Percentiles rank a stretch among this genome's conserved stretches.
Evolutionary conservation across 331 rosid genomes (phyloP).

Genomic region (Pyracantha coccinea): DNA sequence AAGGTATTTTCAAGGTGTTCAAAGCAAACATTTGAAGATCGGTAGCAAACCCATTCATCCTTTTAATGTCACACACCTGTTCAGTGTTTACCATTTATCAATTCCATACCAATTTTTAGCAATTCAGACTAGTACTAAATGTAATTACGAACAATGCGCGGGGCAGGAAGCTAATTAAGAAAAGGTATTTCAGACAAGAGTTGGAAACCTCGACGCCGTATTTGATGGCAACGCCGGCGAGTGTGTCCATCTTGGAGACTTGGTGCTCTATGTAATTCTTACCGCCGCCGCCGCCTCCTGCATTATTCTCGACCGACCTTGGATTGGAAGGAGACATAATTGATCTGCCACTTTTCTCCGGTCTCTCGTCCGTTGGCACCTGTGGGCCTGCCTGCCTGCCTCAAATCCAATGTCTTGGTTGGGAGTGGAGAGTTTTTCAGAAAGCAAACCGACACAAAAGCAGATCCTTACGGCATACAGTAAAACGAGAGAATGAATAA

Average conservation of each 20-base stretch:
- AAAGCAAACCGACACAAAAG: not conserved
- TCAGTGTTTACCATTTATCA: not conserved
- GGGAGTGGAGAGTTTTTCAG: not conserved
- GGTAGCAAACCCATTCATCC: constrained; percentile 73
- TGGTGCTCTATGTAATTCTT: constrained; percentile 56
- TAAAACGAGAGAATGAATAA: not conserved
- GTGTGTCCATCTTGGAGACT: constrained; percentile 74
- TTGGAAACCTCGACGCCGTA: constrained; percentile 83
- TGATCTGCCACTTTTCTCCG: not conserved
- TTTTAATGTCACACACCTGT: constrained; percentile 80
- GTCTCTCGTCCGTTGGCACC: not conserved
- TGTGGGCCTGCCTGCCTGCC: not conserved
- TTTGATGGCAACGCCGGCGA: constrained; percentile 88
- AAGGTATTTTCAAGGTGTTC: constrained; percentile 64
- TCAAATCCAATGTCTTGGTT: not conserved
- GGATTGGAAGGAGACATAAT: constrained; percentile 17
- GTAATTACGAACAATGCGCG: not conserved
- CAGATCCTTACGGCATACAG: constrained; percentile 12
- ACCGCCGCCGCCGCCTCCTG: not conserved
- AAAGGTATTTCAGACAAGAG: not conserved
- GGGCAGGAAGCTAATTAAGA: not conserved
- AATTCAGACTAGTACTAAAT: not conserved
- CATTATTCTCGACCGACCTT: not conserved
- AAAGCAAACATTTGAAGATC: constrained; percentile 91
- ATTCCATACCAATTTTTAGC: not conserved